These are phyloP conservation scores for Geranium rotundifolium DNA, from an alignment of 345 rosid species.

Conservation along the genomic window DNA sequence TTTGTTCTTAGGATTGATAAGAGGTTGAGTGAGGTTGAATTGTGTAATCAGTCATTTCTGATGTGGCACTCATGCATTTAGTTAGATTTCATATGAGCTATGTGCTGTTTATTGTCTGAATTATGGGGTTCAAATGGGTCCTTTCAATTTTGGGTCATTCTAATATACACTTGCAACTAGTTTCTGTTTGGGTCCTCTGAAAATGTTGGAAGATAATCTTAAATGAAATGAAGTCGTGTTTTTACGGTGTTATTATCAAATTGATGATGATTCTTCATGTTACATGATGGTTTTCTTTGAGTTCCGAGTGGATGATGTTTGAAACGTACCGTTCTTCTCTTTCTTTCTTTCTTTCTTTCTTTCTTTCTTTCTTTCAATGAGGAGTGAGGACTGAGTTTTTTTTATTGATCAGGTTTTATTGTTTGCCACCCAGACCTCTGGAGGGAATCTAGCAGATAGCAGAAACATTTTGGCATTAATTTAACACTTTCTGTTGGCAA, in stretches of 20 bases:
- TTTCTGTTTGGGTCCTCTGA: not conserved
- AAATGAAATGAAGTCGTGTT: not conserved
- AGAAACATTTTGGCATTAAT: conserved; percentile 4
- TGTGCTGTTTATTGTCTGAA: not conserved
- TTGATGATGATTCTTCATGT: not conserved
- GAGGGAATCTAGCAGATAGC: conserved; percentile 9
- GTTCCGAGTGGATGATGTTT: not conserved
- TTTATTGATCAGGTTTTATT: not conserved
- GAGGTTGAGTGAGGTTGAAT: not conserved
- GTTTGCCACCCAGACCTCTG: conserved; percentile 14
- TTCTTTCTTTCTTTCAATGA: not conserved
- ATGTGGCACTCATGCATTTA: not conserved
- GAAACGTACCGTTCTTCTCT: not conserved
- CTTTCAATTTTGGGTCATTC: too few relatives aligned
- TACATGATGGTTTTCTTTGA: not conserved
- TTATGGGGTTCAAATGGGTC: not conserved
- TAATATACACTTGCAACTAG: too few relatives aligned
- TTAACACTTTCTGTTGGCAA: conserved; percentile 1
- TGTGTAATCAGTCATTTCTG: not conserved
- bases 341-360: not conserved
- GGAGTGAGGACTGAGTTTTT: too few relatives aligned
- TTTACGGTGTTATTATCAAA: too few relatives aligned
- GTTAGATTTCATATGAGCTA: too few relatives aligned
- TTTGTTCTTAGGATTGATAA: not conserved
- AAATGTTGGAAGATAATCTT: not conserved